Conservation (phyloP, 2,329 filamentous ascomycete genomes). For the Penicillium palitans region DNA sequence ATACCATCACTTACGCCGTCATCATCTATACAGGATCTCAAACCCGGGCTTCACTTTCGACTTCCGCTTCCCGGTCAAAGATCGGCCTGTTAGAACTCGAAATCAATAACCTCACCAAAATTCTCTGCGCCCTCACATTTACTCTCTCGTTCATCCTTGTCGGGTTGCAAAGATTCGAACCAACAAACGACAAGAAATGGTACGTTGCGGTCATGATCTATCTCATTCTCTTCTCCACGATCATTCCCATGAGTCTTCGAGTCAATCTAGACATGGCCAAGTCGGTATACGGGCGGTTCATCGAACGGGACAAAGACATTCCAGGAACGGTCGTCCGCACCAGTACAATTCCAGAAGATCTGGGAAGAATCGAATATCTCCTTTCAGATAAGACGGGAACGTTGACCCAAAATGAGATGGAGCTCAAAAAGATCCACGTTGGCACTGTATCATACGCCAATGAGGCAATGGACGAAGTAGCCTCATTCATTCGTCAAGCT, state of each 20-base stretch:
- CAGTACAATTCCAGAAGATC: slow-evolving; percentile 94
- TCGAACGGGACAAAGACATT: slow-evolving; percentile 86
- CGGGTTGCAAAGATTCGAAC: slow-evolving; percentile 76
- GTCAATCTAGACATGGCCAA: slow-evolving; percentile 98
- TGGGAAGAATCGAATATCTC: slow-evolving; percentile 93
- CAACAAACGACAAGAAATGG: slow-evolving; percentile 62
- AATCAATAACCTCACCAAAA: slow-evolving; percentile 96
- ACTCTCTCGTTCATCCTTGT: slow-evolving; percentile 85
- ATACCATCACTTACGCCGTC: slow-evolving; percentile 81
- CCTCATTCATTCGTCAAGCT: slow-evolving; percentile 79
- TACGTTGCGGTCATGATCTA: slow-evolving; percentile 99
- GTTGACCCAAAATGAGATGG: slow-evolving; percentile 95
- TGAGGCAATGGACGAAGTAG: slow-evolving; percentile 97
- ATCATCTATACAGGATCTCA: slow-evolving; percentile 94
- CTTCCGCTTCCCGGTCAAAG: slow-evolving; percentile 87
- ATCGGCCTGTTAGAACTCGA: slow-evolving; percentile 91
- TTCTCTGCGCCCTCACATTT: slow-evolving; percentile 84
- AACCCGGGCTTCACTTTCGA: slow-evolving; percentile 90
- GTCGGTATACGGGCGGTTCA: slow-evolving; percentile 92
- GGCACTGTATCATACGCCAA: slow-evolving; percentile 98
- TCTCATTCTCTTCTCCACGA: slow-evolving; percentile 96
- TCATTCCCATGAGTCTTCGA: slow-evolving; percentile 92
- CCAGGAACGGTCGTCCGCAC: slow-evolving; percentile 90
- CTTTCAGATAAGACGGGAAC: slow-evolving; percentile 98
- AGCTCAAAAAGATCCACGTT: slow-evolving; percentile 97